Evolutionary conservation across 177 flowering plant genomes (phyloP).

Genomic region (Tripterygium wilfordii): DNA sequence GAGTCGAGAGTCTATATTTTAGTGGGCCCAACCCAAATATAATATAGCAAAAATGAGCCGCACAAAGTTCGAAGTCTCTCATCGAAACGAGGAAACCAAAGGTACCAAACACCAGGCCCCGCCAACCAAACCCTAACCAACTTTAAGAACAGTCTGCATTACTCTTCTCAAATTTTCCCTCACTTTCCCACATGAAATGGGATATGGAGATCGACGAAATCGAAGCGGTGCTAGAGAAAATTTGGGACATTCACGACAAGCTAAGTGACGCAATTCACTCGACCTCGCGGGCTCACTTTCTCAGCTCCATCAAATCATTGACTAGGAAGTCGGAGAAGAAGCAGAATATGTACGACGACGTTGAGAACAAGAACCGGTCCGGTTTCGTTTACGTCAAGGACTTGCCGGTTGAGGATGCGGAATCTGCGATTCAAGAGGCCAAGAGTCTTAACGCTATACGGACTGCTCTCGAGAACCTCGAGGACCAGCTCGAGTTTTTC

Average conservation of each 20-base stretch:
- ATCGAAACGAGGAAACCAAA: too few relatives aligned
- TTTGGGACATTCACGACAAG: slow-evolving; percentile 97
- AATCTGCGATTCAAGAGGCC: slow-evolving; percentile 63
- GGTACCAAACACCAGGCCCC: too few relatives aligned
- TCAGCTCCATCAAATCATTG: slow-evolving; percentile 49
- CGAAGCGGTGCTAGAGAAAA: slow-evolving; percentile 82
- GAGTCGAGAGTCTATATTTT: too few relatives aligned
- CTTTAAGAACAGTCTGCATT: too few relatives aligned
- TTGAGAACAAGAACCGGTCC: slow-evolving; percentile 14
- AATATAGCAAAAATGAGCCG: too few relatives aligned
- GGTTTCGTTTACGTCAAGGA: slow-evolving; percentile 79
- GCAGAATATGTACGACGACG: slow-evolving; percentile 5
- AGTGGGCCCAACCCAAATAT: too few relatives aligned
- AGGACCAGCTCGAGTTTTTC: slow-evolving; percentile 89
- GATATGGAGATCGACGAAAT: slow-evolving; percentile 83
- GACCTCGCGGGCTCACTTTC: slow-evolving; percentile 73
- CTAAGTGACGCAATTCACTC: slow-evolving; percentile 93
- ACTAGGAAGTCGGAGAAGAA: slow-evolving; percentile 15
- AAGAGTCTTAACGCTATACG: slow-evolving; percentile 81
- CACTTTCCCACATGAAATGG: too few relatives aligned
- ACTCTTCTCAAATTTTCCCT: too few relatives aligned
- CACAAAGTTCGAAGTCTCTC: too few relatives aligned
- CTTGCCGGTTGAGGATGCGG: slow-evolving; percentile 22
- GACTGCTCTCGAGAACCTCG: slow-evolving; percentile 89
- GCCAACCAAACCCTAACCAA: too few relatives aligned